Conservation (phyloP, 768 basidiomycete species). For the Agrocybe chaxingu region DNA sequence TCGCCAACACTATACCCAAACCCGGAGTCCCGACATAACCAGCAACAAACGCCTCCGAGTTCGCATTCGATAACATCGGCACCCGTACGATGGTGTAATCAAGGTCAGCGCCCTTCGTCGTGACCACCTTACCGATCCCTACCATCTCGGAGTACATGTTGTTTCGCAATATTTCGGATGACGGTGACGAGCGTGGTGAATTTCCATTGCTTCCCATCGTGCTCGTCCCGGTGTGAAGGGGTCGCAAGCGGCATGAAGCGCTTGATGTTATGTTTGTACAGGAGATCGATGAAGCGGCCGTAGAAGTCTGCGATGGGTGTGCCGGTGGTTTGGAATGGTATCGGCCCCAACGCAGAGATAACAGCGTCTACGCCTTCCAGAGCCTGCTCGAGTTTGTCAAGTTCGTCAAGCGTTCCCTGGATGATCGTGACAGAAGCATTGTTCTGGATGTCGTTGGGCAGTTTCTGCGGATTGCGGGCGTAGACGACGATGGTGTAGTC, state of each 20-base stretch:
- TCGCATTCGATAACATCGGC: conserved; percentile 53
- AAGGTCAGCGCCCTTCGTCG: conserved; percentile 43
- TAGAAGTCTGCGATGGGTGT: conserved; percentile 67
- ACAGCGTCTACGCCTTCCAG: conserved; percentile 59
- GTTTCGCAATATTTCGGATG: conserved; percentile 39
- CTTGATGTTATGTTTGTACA: conserved; percentile 49
- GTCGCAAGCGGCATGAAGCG: conserved; percentile 70
- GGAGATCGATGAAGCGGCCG: conserved; percentile 47
- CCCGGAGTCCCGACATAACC: conserved; percentile 70
- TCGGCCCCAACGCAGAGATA: conserved; percentile 64
- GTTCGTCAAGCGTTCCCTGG: conserved; percentile 55
- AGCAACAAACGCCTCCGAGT: conserved; percentile 43
- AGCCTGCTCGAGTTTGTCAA: conserved; percentile 44
- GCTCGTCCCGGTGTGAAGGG: conserved; percentile 56
- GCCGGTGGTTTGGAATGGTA: conserved; percentile 36
- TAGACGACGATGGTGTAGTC: conserved; percentile 51
- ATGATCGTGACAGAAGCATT: conserved; percentile 45
- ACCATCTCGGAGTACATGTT: conserved; percentile 67
- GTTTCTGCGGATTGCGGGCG: conserved; percentile 61
- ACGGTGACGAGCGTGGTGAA: conserved; percentile 41
- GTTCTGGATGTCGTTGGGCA: conserved; percentile 47
- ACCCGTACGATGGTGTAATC: conserved; percentile 74
- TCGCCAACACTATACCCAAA: conserved; percentile 43
- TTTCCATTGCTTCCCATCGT: conserved; percentile 38
- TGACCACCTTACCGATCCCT: conserved; percentile 55